A percentile compares a stretch with the other conserved stretches of the same genome.
Conservation (phyloP, 805 yeast species). For the Candida coquimbonensis region DNA sequence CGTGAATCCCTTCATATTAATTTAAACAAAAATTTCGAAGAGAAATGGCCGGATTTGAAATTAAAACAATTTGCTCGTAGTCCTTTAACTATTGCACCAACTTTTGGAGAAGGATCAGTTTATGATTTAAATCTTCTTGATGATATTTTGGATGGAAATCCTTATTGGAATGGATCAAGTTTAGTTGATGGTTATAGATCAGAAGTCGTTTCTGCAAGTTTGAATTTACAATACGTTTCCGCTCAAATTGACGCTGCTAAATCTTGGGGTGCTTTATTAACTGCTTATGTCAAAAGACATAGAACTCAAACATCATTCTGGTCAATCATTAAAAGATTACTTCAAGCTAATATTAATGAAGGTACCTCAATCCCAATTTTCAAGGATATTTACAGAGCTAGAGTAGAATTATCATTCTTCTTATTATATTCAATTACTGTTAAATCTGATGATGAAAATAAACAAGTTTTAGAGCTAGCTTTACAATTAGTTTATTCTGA, state of each 20-base stretch:
- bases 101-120: constrained; percentile 45
- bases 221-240: constrained; percentile 54
- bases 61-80: constrained; percentile 48
- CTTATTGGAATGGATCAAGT: constrained; percentile 34
- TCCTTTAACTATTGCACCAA: constrained; percentile 35
- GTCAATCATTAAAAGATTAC: constrained; percentile 39
- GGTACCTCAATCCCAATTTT: constrained; percentile 45
- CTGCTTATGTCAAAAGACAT: constrained; percentile 50
- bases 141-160: constrained; percentile 38
- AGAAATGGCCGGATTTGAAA: constrained; percentile 39
- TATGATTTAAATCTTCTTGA: constrained; percentile 63
- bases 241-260: constrained; percentile 66
- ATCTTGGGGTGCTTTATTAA: constrained; percentile 71
- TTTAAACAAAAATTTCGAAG: constrained; percentile 38
- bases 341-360: constrained; percentile 43
- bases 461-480: constrained; percentile 24
- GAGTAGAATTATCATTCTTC: constrained; percentile 62
- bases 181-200: constrained; percentile 32
- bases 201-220: constrained; percentile 49
- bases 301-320: constrained; percentile 26
- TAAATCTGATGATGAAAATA: constrained; percentile 8
- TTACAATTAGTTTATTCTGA: constrained; percentile 41
- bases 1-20: constrained; percentile 39
- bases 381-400: constrained; percentile 46
- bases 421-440: constrained; percentile 14